phyloP scores from a whole-genome alignment of 305 asterid genomes.

The Withania somnifera region DNA sequence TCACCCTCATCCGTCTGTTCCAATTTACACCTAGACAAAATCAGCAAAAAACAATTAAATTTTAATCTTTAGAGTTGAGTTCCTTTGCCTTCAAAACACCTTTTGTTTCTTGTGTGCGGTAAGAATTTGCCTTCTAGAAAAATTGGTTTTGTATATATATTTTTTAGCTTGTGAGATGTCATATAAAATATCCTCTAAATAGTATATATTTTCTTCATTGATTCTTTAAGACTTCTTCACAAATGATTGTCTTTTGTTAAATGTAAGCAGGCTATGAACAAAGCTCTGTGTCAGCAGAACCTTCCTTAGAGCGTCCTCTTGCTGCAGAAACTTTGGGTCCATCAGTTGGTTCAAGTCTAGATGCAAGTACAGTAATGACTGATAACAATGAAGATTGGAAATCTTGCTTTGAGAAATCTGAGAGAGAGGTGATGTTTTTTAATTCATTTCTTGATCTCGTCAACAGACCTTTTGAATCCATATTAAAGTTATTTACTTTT shows the following conservation, averaged over 20 bases:
- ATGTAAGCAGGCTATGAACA: constrained; percentile 12
- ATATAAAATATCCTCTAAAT: background rate
- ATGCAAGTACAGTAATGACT: constrained; percentile 19
- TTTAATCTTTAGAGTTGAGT: background rate
- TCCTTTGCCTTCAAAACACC: background rate
- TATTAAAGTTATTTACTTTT: background rate
- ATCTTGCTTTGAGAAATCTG: constrained; percentile 25
- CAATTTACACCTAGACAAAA: background rate
- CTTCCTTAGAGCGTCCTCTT: constrained; percentile 8
- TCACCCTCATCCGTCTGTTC: background rate
- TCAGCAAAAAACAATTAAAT: background rate
- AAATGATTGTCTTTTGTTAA: constrained; percentile 3
- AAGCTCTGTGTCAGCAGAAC: constrained; percentile 6
- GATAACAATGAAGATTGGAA: constrained; percentile 21
- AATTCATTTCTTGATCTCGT: constrained; percentile 1
- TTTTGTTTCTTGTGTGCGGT: background rate
- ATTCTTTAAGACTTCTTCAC: background rate
- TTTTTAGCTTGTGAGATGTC: background rate
- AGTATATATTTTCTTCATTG: background rate
- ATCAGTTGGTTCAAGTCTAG: constrained; percentile 17
- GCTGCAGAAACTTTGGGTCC: constrained; percentile 9
- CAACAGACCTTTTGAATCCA: background rate
- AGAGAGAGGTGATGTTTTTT: constrained; percentile 35
- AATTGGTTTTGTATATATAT: background rate
- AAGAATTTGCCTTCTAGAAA: background rate